Base-by-base conservation (phyloP, 129 eudicot species). In the Flaveria bidentis region DNA sequence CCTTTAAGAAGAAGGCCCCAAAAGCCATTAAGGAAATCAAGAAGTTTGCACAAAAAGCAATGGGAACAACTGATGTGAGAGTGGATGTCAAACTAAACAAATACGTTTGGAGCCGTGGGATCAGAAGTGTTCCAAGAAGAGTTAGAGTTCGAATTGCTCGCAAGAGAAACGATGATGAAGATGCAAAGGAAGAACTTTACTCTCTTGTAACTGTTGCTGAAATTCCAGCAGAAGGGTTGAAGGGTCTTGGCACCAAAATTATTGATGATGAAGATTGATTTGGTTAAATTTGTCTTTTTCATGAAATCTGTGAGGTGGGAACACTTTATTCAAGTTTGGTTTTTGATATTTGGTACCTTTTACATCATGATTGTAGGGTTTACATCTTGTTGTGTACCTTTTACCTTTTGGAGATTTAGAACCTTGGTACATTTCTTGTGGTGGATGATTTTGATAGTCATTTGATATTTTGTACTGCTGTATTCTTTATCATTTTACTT, bases 1-100 rank as follows among this genome's bases (percentile, higher is more conserved):
- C 93, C 0, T 88, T 88, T 70, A 86, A 88, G 75, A 88, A 88
- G 88, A 88, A 88, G 84, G 93, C 93, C 5, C 93, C 93, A 11
- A 89, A 89, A 33, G 95, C 95, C 66, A 89, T 89, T 28, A 89
- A 89, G 83, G 95, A 89, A 69, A 86, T 88, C 63, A 72, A 80
- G 58, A 86, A 86, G 68, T 89, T 89, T 82, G 91, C 95, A 23
- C 87, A 86, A 50, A 89, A 84, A 18, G 86, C 89, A 56, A 89
- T 89, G 95, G 95, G 95, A 11, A 89, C 95, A 0, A 82, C 80
- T 15, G 95, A 89, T 13, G 91, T 89, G 46, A 73, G 95, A 73
- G 95, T 89, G 71, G 95, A 89, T 41, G 95, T 89, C n/a, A 89
- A 89, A 73, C 87, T 89, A 20, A 89, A 89, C 91, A 89, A 89